These are phyloP conservation scores for Diaporthe vexans DNA, from an alignment of 2,329 filamentous ascomycete genomes.

Conservation along the genomic window DNA sequence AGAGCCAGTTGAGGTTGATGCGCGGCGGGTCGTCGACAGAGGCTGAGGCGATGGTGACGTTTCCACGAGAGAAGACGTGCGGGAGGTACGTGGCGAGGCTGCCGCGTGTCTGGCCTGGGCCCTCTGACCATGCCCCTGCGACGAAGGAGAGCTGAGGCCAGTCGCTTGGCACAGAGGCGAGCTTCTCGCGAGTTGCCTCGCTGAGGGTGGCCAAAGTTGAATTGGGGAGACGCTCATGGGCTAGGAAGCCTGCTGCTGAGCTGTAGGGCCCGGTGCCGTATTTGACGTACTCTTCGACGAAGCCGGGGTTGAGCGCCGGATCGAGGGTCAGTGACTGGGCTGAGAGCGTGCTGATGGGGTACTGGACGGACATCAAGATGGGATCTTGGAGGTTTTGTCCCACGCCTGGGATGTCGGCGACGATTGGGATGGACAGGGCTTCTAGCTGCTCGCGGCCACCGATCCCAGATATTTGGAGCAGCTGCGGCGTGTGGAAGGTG, in stretches of 20 bases:
- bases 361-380: slow-evolving; percentile 29
- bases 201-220: slow-evolving; percentile 26
- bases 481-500: slow-evolving; percentile 57
- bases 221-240: slow-evolving; percentile 36
- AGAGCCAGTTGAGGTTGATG: slow-evolving; percentile 56
- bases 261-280: slow-evolving; percentile 23
- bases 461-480: slow-evolving; percentile 51
- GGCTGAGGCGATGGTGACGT: slow-evolving; percentile 50
- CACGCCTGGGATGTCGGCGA: slow-evolving; percentile 47
- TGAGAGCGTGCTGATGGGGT: slow-evolving; percentile 21
- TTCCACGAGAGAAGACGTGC: slow-evolving; percentile 53
- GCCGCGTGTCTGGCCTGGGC: slow-evolving; percentile 1
- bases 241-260: slow-evolving; percentile 35
- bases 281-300: slow-evolving; percentile 20
- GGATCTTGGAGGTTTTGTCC: slow-evolving; percentile 38
- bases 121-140: slow-evolving; percentile 13
- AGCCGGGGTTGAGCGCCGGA: not conserved
- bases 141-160: slow-evolving; percentile 38
- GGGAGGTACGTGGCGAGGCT: slow-evolving; percentile 27
- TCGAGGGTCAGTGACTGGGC: slow-evolving; percentile 20
- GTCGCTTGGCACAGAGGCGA: slow-evolving; percentile 34
- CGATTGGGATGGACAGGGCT: slow-evolving; percentile 48
- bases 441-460: slow-evolving; percentile 50
- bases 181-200: slow-evolving; percentile 15
- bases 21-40: slow-evolving; percentile 51